Percentiles rank a stretch among this genome's conserved stretches.
These are phyloP conservation scores for Hymenoscyphus occultus DNA, from an alignment of 2,329 filamentous ascomycete genomes.

Conservation along the genomic window DNA sequence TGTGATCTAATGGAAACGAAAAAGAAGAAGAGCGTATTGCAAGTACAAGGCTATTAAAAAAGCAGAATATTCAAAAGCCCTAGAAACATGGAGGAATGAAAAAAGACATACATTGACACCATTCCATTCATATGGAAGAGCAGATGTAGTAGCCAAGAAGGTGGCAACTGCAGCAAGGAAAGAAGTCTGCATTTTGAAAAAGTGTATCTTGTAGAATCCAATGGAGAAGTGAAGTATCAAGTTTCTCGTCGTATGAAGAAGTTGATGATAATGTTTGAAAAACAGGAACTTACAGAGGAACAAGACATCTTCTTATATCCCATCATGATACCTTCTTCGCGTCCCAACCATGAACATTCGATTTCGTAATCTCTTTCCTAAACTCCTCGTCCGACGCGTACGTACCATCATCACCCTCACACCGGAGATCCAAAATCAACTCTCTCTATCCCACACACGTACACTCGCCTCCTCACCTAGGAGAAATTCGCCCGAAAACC, in stretches of 20 bases:
- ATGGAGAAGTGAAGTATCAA: neutral
- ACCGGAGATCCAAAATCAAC: too few species aligned
- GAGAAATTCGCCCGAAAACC: too few species aligned
- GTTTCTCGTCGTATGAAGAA: neutral
- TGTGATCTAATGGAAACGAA: neutral
- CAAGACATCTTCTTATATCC: neutral
- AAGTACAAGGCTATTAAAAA: neutral
- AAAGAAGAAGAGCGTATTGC: too few species aligned
- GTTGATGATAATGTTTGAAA: neutral
- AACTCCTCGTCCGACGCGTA: too few species aligned
- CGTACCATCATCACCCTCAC: too few species aligned
- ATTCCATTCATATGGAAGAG: neutral
- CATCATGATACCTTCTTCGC: neutral
- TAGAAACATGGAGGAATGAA: neutral
- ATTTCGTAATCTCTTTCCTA: too few species aligned
- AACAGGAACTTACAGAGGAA: neutral
- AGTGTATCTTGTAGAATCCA: neutral
- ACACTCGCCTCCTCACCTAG: too few species aligned
- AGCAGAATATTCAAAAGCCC: neutral
- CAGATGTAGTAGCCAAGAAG: neutral
- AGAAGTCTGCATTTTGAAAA: conserved; percentile 2
- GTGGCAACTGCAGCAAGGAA: neutral
- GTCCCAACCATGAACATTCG: too few species aligned
- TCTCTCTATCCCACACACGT: too few species aligned
- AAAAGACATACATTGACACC: neutral